These are phyloP conservation scores for Diospyros kaki DNA, from an alignment of 148 eudicot species.

Conservation along the genomic window DNA sequence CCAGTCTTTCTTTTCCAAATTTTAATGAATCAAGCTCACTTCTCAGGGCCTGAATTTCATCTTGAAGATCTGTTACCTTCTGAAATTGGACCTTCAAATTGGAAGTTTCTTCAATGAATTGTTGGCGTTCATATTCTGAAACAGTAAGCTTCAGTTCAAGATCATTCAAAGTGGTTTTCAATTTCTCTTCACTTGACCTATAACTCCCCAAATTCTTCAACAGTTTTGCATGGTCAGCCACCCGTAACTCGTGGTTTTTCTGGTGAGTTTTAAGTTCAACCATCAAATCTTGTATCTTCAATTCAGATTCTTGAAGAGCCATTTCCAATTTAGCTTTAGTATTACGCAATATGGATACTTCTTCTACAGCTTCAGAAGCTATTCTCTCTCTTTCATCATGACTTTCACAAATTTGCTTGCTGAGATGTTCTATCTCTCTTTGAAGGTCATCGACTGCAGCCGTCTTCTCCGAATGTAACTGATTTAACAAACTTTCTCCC, in stretches of 20 bases:
- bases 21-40: conserved; percentile 35
- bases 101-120: conserved; percentile 54
- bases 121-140: conserved; percentile 57
- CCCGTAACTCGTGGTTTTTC: conserved; percentile 42
- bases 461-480: conserved; percentile 45
- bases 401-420: conserved; percentile 39
- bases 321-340: conserved; percentile 52
- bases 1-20: conserved; percentile 49
- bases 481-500: conserved; percentile 43
- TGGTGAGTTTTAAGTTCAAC: conserved; percentile 40
- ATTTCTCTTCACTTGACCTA: conserved; percentile 53
- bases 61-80: conserved; percentile 46
- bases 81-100: conserved; percentile 59
- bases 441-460: conserved; percentile 62
- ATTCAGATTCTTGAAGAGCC: conserved; percentile 52
- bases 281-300: conserved; percentile 42
- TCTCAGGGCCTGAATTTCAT: conserved; percentile 49
- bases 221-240: conserved; percentile 51
- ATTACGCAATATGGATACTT: conserved; percentile 46
- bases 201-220: conserved; percentile 33
- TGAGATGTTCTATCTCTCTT: conserved; percentile 56
- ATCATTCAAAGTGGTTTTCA: conserved; percentile 34
- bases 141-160: conserved; percentile 64
- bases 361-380: conserved; percentile 35
- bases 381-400: conserved; percentile 37